Evolutionary conservation across 805 yeast genomes (phyloP).

Genomic region (Candida stauntonica): DNA sequence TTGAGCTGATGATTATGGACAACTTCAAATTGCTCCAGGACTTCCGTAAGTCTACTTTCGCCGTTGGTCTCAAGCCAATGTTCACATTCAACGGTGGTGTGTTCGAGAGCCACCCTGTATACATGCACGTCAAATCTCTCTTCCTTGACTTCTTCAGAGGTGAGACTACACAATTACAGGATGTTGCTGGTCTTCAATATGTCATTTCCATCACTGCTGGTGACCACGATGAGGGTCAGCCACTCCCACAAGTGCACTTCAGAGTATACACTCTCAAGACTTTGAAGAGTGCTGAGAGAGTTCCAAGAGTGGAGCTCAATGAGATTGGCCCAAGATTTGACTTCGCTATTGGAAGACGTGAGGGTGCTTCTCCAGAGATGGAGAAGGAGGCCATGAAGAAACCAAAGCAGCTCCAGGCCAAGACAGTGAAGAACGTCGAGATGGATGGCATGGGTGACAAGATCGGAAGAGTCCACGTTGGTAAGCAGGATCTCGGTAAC

Average conservation of each 20-base stretch:
- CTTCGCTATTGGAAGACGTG: conserved; percentile 85
- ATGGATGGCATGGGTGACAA: conserved; percentile 92
- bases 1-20: conserved; percentile 73
- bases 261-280: conserved; percentile 88
- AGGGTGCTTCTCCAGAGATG: conserved; percentile 77
- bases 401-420: conserved; percentile 78
- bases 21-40: conserved; percentile 72
- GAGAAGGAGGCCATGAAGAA: conserved; percentile 82
- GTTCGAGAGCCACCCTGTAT: conserved; percentile 85
- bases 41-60: conserved; percentile 75
- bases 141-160: conserved; percentile 91
- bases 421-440: conserved; percentile 82
- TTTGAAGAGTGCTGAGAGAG: conserved; percentile 74
- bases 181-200: conserved; percentile 92
- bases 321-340: conserved; percentile 96
- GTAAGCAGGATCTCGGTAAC: conserved; percentile 85
- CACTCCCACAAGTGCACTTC: conserved; percentile 78
- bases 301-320: conserved; percentile 90
- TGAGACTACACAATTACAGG: conserved; percentile 74
- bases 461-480: conserved; percentile 93
- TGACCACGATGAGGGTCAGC: conserved; percentile 63
- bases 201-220: conserved; percentile 79
- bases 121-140: conserved; percentile 78
- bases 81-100: conserved; percentile 88
- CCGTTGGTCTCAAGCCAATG: conserved; percentile 91